phyloP scores from a whole-genome alignment of 805 yeast genomes.

The Isabelozyma gotoi region DNA sequence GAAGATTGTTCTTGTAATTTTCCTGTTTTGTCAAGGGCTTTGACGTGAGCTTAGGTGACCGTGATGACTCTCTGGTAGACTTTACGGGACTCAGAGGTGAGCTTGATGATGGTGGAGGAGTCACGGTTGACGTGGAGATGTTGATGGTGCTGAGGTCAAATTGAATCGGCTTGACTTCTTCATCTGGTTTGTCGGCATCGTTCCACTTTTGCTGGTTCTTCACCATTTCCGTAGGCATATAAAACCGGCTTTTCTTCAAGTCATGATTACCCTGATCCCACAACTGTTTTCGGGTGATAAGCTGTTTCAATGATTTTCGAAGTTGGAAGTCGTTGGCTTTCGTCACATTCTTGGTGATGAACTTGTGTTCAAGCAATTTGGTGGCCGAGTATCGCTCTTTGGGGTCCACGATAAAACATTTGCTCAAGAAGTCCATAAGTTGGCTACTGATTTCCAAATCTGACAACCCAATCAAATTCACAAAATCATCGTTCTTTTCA shows the following conservation, averaged over 20 bases:
- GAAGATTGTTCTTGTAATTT: conserved; percentile 10
- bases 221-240: conserved; percentile 37
- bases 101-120: conserved; percentile 5
- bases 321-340: conserved; percentile 7
- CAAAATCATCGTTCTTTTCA: conserved; percentile 27
- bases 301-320: conserved; percentile 20
- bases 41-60: too few species aligned
- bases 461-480: conserved; percentile 23
- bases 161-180: conserved; percentile 17
- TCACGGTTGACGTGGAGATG: conserved; percentile 1
- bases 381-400: conserved; percentile 29
- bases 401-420: conserved; percentile 36
- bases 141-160: conserved; percentile 38
- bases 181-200: conserved; percentile 8
- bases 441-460: conserved; percentile 18
- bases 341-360: conserved; percentile 18
- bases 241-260: conserved; percentile 26
- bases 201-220: conserved; percentile 33
- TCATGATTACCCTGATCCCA: conserved; percentile 43
- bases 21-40: conserved; percentile 15
- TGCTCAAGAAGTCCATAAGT: conserved; percentile 30
- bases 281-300: conserved; percentile 33
- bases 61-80: conserved; percentile 13
- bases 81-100: conserved; percentile 8
- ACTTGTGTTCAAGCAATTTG: conserved; percentile 31